These are phyloP conservation scores for Podaxis rugospora DNA, from an alignment of 768 basidiomycete species.

Conservation along the genomic window DNA sequence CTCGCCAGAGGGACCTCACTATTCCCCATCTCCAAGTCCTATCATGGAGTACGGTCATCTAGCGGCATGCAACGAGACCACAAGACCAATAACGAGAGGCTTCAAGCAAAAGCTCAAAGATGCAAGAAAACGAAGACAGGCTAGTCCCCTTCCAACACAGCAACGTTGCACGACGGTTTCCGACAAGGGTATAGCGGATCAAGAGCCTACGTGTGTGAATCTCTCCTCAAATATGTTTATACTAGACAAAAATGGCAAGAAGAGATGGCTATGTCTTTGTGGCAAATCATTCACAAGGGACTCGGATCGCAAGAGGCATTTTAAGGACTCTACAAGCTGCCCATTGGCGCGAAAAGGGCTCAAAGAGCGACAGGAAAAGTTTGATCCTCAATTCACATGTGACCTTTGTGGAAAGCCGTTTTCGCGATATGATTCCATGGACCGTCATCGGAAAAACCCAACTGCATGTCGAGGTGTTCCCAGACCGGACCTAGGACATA, in stretches of 20 bases:
- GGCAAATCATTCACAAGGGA: not conserved
- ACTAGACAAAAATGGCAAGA: not conserved
- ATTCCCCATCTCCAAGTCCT: not conserved
- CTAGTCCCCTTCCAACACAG: not conserved
- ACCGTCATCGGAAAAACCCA: not conserved
- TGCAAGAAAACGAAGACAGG: not conserved
- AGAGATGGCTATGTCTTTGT: not conserved
- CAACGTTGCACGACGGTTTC: not conserved
- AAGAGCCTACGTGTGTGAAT: not conserved
- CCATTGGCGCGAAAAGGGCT: not conserved
- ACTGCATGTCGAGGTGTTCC: not conserved
- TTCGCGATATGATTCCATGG: not conserved
- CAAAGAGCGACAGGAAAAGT: not conserved
- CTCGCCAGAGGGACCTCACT: not conserved
- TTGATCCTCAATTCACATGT: not conserved
- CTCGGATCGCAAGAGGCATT: constrained; percentile 5
- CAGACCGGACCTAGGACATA: not conserved
- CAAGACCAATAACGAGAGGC: not conserved
- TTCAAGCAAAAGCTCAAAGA: not conserved
- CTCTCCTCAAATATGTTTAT: no score
- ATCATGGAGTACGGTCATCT: not conserved
- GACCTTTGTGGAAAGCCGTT: not conserved
- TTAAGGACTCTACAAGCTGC: not conserved
- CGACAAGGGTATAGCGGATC: not conserved
- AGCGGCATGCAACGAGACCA: not conserved